Conservation (phyloP, 2,329 filamentous ascomycete species). For the Teratosphaeria viscida region DNA sequence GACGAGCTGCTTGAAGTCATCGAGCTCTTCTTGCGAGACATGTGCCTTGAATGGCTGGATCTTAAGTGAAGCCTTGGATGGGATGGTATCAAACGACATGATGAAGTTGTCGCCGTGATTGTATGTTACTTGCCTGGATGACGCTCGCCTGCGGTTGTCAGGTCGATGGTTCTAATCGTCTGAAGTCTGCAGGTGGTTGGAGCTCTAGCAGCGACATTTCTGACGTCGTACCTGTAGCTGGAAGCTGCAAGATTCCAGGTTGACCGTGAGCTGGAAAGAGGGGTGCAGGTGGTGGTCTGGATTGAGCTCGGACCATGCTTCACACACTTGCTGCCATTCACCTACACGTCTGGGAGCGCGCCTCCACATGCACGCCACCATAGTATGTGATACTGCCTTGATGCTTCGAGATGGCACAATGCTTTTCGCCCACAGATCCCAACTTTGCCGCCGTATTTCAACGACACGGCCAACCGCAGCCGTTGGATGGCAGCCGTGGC, state of each 20-base stretch:
- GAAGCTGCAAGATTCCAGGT: not conserved
- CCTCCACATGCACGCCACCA: not conserved
- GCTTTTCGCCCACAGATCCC: no score
- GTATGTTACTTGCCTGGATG: not conserved
- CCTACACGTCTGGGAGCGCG: not conserved
- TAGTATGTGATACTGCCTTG: no score
- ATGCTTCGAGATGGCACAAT: no score
- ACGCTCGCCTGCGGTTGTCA: not conserved
- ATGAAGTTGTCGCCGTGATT: not conserved
- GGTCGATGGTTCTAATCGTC: not conserved
- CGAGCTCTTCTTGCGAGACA: constrained; percentile 33
- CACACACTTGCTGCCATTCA: not conserved
- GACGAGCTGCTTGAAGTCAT: constrained; percentile 37
- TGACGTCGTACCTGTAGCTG: not conserved
- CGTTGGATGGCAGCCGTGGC: not conserved
- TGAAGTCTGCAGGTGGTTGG: not conserved
- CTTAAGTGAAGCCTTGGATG: constrained; percentile 26
- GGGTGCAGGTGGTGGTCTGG: not conserved
- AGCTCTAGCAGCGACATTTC: not conserved
- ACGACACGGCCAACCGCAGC: not conserved
- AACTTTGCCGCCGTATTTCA: no score
- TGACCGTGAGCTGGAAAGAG: not conserved
- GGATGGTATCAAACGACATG: constrained; percentile 22
- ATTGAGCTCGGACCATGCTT: not conserved
- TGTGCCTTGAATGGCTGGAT: constrained; percentile 32